These are phyloP conservation scores for Aspergillus oerlinghausenensis DNA, from an alignment of 2,329 filamentous ascomycete genomes.

Conservation along the genomic window DNA sequence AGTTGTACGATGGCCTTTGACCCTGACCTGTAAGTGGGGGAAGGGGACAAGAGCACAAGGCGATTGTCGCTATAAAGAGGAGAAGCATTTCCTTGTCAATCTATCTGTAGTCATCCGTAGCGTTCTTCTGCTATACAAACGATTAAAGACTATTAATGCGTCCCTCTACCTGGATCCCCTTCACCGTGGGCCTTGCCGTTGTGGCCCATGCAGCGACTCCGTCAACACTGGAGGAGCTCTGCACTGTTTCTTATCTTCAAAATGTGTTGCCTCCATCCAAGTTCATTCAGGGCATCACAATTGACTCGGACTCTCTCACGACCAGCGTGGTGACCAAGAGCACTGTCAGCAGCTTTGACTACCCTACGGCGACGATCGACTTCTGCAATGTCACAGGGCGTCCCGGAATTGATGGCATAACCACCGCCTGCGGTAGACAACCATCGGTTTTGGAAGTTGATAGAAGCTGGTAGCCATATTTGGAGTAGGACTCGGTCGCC, in stretches of 20 bases:
- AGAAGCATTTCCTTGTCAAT: neutral
- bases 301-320: neutral
- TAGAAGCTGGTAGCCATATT: slow-evolving; percentile 43
- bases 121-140: neutral
- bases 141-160: neutral
- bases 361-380: slow-evolving; percentile 11
- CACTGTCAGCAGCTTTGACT: neutral
- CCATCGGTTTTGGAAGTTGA: slow-evolving; percentile 44
- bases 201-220: neutral
- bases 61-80: neutral
- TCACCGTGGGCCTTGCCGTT: neutral
- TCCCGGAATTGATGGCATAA: slow-evolving; percentile 40
- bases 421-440: slow-evolving; percentile 47
- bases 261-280: neutral
- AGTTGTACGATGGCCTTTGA: neutral
- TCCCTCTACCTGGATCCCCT: neutral
- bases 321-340: neutral
- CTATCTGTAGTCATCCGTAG: neutral
- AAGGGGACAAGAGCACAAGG: too few relatives aligned
- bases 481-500: slow-evolving; percentile 32
- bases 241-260: neutral
- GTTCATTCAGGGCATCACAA: neutral
- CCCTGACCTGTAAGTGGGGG: too few relatives aligned
- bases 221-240: neutral
- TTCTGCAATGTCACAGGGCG: slow-evolving; percentile 45